phyloP scores from a whole-genome alignment of 2,329 filamentous ascomycete genomes.

The Xylaria sp. region DNA sequence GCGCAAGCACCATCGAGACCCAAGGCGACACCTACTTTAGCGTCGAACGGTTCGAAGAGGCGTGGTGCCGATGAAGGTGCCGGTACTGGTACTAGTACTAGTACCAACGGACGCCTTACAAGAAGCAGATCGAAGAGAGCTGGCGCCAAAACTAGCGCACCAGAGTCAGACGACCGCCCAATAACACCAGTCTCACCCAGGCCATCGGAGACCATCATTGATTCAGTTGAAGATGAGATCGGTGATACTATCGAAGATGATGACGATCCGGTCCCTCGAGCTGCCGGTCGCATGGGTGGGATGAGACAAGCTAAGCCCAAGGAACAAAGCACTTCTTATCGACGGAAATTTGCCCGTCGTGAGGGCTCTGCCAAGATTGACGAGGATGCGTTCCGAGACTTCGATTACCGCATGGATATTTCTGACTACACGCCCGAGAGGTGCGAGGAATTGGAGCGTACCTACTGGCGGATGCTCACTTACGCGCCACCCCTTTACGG shows the following conservation, averaged over 20 bases:
- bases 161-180: constrained; percentile 45
- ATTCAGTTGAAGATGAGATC: constrained; percentile 48
- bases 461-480: constrained; percentile 95
- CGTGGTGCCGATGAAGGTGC: constrained; percentile 37
- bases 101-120: constrained; percentile 32
- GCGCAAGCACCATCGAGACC: constrained; percentile 52
- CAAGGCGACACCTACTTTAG: constrained; percentile 35
- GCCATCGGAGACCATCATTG: constrained; percentile 36
- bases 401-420: constrained; percentile 82
- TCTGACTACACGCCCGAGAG: constrained; percentile 87
- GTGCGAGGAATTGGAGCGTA: constrained; percentile 88
- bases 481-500: constrained; percentile 94
- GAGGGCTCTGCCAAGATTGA: constrained; percentile 77
- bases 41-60: constrained; percentile 36
- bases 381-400: constrained; percentile 83
- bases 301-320: constrained; percentile 50
- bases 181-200: constrained; percentile 56
- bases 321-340: constrained; percentile 74
- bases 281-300: constrained; percentile 46
- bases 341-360: constrained; percentile 77
- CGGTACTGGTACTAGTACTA: constrained; percentile 16
- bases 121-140: constrained; percentile 36
- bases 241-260: constrained; percentile 44
- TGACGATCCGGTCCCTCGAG: constrained; percentile 34
- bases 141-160: constrained; percentile 36